Conservation (phyloP, 768 basidiomycete genomes). For the Pholiota conissans region DNA sequence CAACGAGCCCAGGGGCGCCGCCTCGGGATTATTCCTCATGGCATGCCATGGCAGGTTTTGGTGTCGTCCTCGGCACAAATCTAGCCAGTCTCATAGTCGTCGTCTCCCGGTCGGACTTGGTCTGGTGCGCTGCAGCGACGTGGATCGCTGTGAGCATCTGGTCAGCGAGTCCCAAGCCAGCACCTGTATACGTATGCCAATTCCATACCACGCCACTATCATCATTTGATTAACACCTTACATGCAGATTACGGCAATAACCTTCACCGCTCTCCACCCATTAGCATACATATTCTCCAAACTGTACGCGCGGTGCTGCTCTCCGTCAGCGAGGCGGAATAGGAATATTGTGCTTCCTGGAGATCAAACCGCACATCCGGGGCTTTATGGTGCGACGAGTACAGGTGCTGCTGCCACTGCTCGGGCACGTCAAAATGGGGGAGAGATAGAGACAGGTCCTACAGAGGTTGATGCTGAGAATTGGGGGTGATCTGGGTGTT, state of each 20-base stretch:
- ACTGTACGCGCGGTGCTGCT: constrained; percentile 35
- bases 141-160: constrained; percentile 75
- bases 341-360: constrained; percentile 15
- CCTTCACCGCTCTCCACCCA: constrained; percentile 70
- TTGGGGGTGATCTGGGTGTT: background rate
- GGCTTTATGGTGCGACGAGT: constrained; percentile 17
- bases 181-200: constrained; percentile 57
- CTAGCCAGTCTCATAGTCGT: constrained; percentile 55
- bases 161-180: constrained; percentile 59
- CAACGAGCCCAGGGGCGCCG: constrained; percentile 35
- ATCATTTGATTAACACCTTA: background rate
- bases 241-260: constrained; percentile 53
- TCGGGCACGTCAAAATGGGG: constrained; percentile 11
- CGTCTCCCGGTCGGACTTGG: constrained; percentile 59
- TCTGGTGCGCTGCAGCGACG: constrained; percentile 73
- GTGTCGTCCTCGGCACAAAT: constrained; percentile 66
- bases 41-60: constrained; percentile 75
- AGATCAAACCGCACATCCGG: constrained; percentile 24
- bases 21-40: constrained; percentile 55
- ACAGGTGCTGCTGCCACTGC: background rate
- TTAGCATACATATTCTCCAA: constrained; percentile 50
- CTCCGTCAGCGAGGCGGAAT: constrained; percentile 16
- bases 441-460: constrained; percentile 4
- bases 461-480: background rate
- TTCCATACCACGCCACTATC: background rate